phyloP scores from a whole-genome alignment of 2,329 filamentous ascomycete species.

The Talaromyces sp. region DNA sequence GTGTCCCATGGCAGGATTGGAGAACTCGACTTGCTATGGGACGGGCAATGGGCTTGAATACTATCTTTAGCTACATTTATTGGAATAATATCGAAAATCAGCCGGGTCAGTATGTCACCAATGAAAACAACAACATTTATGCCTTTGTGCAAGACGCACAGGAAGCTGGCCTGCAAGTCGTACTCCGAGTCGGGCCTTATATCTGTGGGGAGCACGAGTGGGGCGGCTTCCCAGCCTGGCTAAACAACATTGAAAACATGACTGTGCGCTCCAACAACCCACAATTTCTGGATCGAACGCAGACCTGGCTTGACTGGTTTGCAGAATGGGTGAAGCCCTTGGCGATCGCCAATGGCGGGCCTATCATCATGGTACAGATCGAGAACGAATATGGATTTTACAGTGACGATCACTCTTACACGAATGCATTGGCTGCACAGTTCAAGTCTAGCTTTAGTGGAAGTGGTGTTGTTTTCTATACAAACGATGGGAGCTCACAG shows the following conservation, averaged over 20 bases:
- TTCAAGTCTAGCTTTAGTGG: too few species aligned
- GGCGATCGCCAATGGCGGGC: constrained; percentile 15
- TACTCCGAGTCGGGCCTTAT: background rate
- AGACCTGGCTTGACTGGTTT: too few species aligned
- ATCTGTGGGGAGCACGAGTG: constrained; percentile 5
- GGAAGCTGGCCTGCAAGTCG: constrained; percentile 21
- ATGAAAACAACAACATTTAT: constrained; percentile 1
- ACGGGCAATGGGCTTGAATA: constrained; percentile 50
- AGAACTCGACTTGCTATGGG: constrained; percentile 45
- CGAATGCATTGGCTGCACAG: constrained; percentile 11
- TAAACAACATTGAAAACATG: constrained; percentile 4
- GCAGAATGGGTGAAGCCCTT: too few species aligned
- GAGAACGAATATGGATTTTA: background rate
- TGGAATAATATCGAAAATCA: constrained; percentile 35
- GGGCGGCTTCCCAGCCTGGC: constrained; percentile 4
- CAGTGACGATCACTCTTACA: constrained; percentile 18
- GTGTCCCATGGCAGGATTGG: constrained; percentile 50
- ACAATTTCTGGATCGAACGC: background rate
- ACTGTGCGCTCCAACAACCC: background rate
- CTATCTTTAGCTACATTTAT: constrained; percentile 51
- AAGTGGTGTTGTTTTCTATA: too few species aligned
- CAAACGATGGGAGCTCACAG: too few species aligned
- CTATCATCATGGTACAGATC: background rate
- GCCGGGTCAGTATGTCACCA: background rate
- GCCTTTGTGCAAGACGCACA: background rate